Evolutionary conservation across 2,329 filamentous ascomycete genomes (phyloP), one percentile per base, ranked within the genome.

Genomic region (Aureobasidium pullulans): DNA sequence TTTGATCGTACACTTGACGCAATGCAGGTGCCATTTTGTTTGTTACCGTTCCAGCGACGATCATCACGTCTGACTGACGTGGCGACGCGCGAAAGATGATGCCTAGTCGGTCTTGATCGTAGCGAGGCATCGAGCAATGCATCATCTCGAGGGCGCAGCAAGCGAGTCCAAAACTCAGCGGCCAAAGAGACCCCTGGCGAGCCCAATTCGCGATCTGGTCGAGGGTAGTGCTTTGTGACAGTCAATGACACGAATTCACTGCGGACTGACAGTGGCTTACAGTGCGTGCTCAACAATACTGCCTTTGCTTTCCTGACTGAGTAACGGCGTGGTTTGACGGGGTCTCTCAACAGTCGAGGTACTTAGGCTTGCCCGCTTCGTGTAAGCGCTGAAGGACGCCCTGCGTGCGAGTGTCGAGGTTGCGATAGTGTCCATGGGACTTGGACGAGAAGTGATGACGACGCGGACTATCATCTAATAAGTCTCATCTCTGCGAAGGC

Each of bases 101-200:
- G 64, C 90, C 90, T 61, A 93, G 79, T 39, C 90, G 84, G 76
- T 95, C 90, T 72, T 93, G 89, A 70, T 94, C 89, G 82, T 94
- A 94, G 36, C 89, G 87, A 15, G 90, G 90, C 62, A 89, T 90
- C 32, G 89, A 94, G 19, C 90, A 80, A 73, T 92, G 88, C 90
- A 95, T 95, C 90, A 94, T 94, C 73, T 95, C 90, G 70, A 95
- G 77, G 73, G 88, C 89, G 74, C 90, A 94, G 81, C 90, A 95
- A 69, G 90, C 90, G 48, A 94, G 86, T 52, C 87, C 90, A 72
- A 95, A 94, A 49, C 88, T 90, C 82, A 94, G 86, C 66, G 90
- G 90, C 89, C 90, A 95, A 54, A 94, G 79, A 15, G 90, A 94
- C 58, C 86, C 84, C 76, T 94, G 88, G 54, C 89, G 85, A 40